Evolutionary conservation across 208 protist species (phyloP).

Genomic region (Trichomonas vaginalis): DNA sequence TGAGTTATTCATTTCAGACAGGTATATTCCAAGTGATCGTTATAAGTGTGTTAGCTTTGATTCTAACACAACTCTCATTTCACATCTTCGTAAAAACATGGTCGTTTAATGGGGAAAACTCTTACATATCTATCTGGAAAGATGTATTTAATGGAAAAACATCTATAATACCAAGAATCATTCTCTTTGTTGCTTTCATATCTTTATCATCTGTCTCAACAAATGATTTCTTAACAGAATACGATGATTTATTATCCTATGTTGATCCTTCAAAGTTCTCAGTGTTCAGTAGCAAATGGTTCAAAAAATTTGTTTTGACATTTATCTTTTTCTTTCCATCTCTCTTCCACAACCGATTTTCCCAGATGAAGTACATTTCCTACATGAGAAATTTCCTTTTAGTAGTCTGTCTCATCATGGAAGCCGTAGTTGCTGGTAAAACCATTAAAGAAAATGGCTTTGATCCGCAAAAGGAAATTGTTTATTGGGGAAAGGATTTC

Average conservation of each 20-base stretch:
- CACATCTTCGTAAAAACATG: neutral
- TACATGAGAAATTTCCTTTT: neutral
- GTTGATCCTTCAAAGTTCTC: neutral
- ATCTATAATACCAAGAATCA: neutral
- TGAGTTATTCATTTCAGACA: neutral
- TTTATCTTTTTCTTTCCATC: neutral
- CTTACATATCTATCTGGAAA: neutral
- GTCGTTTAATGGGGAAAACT: neutral
- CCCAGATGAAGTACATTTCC: neutral
- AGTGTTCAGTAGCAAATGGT: neutral
- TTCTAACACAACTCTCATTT: neutral
- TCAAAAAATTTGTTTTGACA: neutral
- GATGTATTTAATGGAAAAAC: neutral
- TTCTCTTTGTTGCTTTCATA: neutral
- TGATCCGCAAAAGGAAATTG: neutral
- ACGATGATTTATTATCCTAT: neutral
- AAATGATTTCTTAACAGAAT: neutral
- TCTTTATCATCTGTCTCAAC: neutral
- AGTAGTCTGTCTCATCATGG: neutral
- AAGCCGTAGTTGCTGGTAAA: neutral
- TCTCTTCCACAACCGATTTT: neutral
- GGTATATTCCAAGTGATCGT: neutral
- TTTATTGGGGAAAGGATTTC: neutral
- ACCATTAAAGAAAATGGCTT: neutral
- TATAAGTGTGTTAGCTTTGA: neutral